Conservation (phyloP, 2,329 filamentous ascomycete species). For the Ascochyta rabiei region DNA sequence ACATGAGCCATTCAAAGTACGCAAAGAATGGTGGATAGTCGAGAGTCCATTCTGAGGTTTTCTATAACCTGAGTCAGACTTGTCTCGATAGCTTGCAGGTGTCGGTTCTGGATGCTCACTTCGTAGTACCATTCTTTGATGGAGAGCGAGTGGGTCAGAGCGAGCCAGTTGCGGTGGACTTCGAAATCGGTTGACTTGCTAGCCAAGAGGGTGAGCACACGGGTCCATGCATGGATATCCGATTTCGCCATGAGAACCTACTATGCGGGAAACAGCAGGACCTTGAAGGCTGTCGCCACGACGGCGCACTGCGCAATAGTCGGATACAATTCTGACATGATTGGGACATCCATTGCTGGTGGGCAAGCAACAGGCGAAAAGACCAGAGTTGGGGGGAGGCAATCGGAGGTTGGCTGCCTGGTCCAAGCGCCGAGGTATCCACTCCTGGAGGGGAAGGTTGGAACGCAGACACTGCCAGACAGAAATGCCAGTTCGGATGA, state of each 20-base stretch:
- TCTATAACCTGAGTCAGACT: constrained; percentile 51
- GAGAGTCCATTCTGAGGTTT: constrained; percentile 98
- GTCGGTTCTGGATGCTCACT: constrained; percentile 47
- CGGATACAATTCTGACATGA: constrained; percentile 85
- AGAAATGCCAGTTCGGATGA: constrained; percentile 1
- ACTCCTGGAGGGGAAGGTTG: neutral
- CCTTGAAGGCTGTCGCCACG: constrained; percentile 85
- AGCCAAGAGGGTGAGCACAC: constrained; percentile 37
- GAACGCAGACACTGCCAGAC: too few relatives aligned
- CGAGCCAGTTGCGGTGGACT: constrained; percentile 98
- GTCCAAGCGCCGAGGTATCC: constrained; percentile 17
- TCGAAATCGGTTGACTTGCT: constrained; percentile 99
- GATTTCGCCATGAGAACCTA: constrained; percentile 58
- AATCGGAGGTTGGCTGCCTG: constrained; percentile 31
- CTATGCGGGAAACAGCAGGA: constrained; percentile 94
- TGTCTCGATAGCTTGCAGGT: neutral
- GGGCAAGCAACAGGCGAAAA: constrained; percentile 26
- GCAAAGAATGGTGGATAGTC: constrained; percentile 99
- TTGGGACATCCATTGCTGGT: constrained; percentile 49
- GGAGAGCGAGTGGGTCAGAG: constrained; percentile 88
- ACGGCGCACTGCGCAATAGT: constrained; percentile 88
- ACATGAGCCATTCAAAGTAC: constrained; percentile 92
- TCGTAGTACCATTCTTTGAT: constrained; percentile 94
- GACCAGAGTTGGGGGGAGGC: constrained; percentile 22
- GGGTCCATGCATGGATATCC: constrained; percentile 3